Base-by-base conservation (phyloP, 768 basidiomycete genomes). In the Kwoniella dejecticola region DNA sequence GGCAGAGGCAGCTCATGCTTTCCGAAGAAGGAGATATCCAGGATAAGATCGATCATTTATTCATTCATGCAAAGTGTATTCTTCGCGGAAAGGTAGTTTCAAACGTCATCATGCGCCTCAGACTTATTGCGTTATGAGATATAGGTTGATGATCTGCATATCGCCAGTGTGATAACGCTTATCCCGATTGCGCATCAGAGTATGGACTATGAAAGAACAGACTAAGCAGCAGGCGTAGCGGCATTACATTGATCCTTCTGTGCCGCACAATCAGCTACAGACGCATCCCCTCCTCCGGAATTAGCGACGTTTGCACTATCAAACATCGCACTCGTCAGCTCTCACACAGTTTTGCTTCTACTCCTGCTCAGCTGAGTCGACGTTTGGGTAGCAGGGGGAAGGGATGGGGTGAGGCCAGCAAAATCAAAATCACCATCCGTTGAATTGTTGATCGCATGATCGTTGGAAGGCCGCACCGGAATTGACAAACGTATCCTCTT, bases 371-470 rank as follows among this genome's bases (percentile, higher is more conserved):
- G n/a, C n/a, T n/a, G n/a, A n/a, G n/a, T n/a, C n/a, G n/a, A n/a
- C n/a, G 7, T 36, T 36, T 36, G 33, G 15, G 15, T 15, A 36
- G 15, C 7, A 36, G 33, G 15, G 33, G 15, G 33, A 36, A 36
- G 7, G 33, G 33, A 36, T 36, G 15, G 33, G 15, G 15, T 36
- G 7, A 15, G 15, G 7, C 33, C 33, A 36, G 15, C 7, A 36
- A 49, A n/a, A 27, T 15, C 30, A 38, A 47, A 48, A n/a, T 57
- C 27, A 66, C 60, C 85, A 87, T 31, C 73, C 58, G 76, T 85
- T 86, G 71, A 85, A 82, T 74, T 86, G 84, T 38, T 84, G 81
- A 66, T 84, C 84, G 76, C 86, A 87, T 1, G 84, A 84, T 29
- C 85, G 83, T 21, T 83, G 83, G 30, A 86, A 79, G 17, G 85